A percentile compares a stretch with the other conserved stretches of the same genome.
These are phyloP conservation scores for Penicillium sp. DNA, from an alignment of 2,329 filamentous ascomycete genomes.

Conservation along the genomic window DNA sequence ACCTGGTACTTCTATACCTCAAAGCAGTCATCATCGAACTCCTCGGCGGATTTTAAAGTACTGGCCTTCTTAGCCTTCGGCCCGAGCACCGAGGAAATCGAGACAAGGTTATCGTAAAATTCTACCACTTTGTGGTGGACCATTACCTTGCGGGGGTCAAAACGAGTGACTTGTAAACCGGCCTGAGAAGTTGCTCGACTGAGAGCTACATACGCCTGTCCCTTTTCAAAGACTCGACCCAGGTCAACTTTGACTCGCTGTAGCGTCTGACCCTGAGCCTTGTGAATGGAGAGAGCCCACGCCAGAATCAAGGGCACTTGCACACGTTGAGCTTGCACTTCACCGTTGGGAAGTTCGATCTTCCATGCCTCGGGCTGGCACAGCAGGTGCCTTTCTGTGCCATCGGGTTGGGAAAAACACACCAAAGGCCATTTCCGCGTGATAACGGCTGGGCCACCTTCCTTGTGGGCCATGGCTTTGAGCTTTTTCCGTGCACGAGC, in stretches of 20 bases:
- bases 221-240: constrained; percentile 90
- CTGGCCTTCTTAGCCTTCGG: constrained; percentile 19
- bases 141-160: constrained; percentile 89
- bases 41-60: constrained; percentile 23
- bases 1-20: constrained; percentile 29
- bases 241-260: constrained; percentile 94
- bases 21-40: constrained; percentile 38
- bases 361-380: constrained; percentile 93
- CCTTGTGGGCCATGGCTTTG: constrained; percentile 51
- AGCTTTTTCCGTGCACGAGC: constrained; percentile 57
- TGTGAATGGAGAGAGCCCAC: constrained; percentile 97
- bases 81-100: constrained; percentile 59
- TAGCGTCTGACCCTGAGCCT: constrained; percentile 92
- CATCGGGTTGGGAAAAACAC: constrained; percentile 77
- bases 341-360: constrained; percentile 91
- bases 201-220: constrained; percentile 94
- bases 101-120: constrained; percentile 83
- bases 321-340: constrained; percentile 82
- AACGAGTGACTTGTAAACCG: constrained; percentile 83
- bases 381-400: constrained; percentile 72
- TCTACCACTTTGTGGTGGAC: constrained; percentile 81
- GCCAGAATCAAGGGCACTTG: constrained; percentile 88
- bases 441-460: constrained; percentile 47
- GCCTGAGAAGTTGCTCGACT: constrained; percentile 86
- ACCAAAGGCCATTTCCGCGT: constrained; percentile 75